These are phyloP conservation scores for Malus asiatica DNA, from an alignment of 306 rosid species.

Conservation along the genomic window DNA sequence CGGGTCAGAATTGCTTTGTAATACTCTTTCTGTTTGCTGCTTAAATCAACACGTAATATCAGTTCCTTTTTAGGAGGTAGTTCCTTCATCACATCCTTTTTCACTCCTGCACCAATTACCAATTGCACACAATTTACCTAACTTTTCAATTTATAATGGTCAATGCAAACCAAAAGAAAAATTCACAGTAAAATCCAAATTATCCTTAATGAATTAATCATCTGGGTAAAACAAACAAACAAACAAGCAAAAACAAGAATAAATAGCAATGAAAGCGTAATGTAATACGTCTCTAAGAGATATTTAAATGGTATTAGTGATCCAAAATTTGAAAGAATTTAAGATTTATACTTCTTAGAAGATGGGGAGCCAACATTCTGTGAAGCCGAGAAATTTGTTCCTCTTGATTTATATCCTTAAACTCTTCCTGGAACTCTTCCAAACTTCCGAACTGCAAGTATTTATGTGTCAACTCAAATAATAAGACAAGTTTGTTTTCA, in stretches of 20 bases:
- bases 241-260: not conserved
- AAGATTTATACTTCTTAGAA: conserved; percentile 71
- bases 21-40: conserved; percentile 93
- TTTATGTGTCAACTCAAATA: conserved; percentile 7
- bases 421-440: conserved; percentile 98
- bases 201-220: not conserved
- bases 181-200: not conserved
- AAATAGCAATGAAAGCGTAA: not conserved
- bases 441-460: conserved; percentile 80
- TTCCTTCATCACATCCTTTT: conserved; percentile 99
- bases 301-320: not conserved
- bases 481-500: conserved; percentile 6
- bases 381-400: conserved; percentile 95
- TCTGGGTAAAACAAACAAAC: not conserved
- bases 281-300: not conserved
- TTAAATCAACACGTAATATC: conserved; percentile 83
- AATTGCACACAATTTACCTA: conserved; percentile 1
- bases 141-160: not conserved
- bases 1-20: conserved; percentile 97
- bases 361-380: conserved; percentile 96
- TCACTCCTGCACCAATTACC: conserved; percentile 69
- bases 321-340: conserved; percentile 15
- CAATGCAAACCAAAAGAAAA: not conserved
- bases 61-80: conserved; percentile 98
- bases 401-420: conserved; percentile 96